Conservation (phyloP, 257 asterid species). For the Solanum dulcamara region DNA sequence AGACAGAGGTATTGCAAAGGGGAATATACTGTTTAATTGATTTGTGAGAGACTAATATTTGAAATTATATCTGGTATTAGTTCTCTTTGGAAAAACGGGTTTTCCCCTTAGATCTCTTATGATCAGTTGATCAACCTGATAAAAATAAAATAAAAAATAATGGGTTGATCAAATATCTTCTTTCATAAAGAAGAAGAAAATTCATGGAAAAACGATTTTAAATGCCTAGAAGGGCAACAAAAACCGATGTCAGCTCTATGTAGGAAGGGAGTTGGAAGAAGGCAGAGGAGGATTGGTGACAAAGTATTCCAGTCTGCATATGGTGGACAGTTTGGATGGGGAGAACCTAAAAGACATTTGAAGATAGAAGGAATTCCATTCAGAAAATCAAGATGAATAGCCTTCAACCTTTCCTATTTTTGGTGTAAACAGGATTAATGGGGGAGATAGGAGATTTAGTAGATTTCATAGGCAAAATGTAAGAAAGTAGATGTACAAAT, state of each 20-base stretch:
- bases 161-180: background rate
- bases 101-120: background rate
- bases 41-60: background rate
- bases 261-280: background rate
- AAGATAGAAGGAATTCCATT: background rate
- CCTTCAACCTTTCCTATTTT: background rate
- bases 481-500: background rate
- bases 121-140: background rate
- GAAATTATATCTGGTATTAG: background rate
- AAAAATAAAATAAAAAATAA: background rate
- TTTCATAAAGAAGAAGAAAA: background rate
- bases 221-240: background rate
- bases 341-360: background rate
- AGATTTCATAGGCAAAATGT: background rate
- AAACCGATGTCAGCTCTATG: background rate
- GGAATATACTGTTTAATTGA: background rate
- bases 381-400: background rate
- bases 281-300: background rate
- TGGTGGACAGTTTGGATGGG: background rate
- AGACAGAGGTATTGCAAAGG: background rate
- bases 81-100: too few relatives aligned
- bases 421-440: background rate
- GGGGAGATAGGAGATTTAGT: background rate
- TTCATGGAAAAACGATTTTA: background rate
- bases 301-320: background rate